Conservation (phyloP, 2,329 filamentous ascomycete species). For the Falciphora oryzae region DNA sequence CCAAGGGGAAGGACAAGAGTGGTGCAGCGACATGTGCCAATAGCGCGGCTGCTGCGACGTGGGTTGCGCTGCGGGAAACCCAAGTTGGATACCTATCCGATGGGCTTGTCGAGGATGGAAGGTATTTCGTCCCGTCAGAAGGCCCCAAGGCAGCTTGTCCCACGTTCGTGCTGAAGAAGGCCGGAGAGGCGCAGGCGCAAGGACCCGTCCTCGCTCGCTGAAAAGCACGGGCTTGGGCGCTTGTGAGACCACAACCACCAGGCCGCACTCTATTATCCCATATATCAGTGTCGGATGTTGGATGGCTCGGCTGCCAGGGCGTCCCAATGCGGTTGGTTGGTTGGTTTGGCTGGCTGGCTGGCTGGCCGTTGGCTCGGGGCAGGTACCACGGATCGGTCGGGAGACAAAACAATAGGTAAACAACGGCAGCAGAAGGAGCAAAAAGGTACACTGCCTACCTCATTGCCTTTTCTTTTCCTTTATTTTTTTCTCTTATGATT, state of each 20-base stretch:
- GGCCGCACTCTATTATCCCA: background rate
- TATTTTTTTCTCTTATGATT: slow-evolving; percentile 9
- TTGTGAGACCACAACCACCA: background rate
- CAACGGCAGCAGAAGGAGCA: background rate
- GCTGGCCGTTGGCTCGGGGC: background rate
- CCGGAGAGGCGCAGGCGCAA: too few species aligned
- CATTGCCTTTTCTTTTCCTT: background rate
- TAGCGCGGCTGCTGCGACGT: background rate
- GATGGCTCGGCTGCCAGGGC: background rate
- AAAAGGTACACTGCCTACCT: background rate
- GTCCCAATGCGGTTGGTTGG: background rate
- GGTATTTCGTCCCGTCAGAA: background rate
- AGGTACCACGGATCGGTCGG: background rate
- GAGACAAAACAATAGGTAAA: background rate
- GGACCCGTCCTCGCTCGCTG: background rate
- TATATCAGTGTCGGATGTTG: background rate
- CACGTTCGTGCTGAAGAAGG: background rate
- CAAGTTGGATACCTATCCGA: background rate
- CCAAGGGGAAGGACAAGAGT: background rate
- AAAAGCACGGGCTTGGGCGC: background rate
- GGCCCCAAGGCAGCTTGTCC: background rate
- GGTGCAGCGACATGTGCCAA: background rate
- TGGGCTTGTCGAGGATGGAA: background rate
- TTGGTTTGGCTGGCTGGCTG: slow-evolving; percentile 8
- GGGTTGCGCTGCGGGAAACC: background rate